These are phyloP conservation scores for Allomyces arbusculus DNA, from an alignment of 192 early-diverging fungal genomes.

Conservation along the genomic window DNA sequence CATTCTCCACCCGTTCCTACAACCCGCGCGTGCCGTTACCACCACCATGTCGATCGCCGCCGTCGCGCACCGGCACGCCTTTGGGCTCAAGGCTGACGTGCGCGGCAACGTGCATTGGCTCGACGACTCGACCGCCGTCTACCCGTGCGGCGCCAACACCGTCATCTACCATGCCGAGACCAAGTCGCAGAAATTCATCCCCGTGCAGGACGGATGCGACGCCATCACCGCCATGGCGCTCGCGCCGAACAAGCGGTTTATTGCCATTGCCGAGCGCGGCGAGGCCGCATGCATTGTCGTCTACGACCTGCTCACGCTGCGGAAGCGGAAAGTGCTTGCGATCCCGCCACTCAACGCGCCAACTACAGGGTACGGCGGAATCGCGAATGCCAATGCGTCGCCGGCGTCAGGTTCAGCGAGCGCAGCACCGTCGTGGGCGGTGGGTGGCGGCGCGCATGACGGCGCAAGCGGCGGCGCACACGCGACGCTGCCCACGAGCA, in stretches of 20 bases:
- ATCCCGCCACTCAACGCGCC: neutral
- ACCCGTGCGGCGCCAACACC: constrained; percentile 34
- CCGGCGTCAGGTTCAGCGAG: no score
- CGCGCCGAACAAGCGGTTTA: constrained; percentile 23
- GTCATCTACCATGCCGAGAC: constrained; percentile 33
- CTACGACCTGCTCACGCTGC: constrained; percentile 30
- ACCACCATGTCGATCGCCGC: constrained; percentile 31
- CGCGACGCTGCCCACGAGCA: neutral
- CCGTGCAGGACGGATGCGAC: constrained; percentile 23
- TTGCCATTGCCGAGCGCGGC: constrained; percentile 29
- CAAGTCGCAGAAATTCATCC: constrained; percentile 31
- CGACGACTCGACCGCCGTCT: constrained; percentile 35
- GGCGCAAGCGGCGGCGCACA: neutral
- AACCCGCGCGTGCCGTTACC: no score
- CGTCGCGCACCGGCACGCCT: constrained; percentile 33
- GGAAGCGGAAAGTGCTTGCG: constrained; percentile 23
- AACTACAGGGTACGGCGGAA: no score
- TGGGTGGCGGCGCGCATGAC: neutral
- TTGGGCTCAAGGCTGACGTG: constrained; percentile 29
- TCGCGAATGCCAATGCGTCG: neutral
- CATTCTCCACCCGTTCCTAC: no score
- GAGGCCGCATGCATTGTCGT: constrained; percentile 20
- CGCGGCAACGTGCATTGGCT: constrained; percentile 20
- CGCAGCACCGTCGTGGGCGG: neutral
- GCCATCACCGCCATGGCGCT: constrained; percentile 27